phyloP scores from a whole-genome alignment of 2,329 filamentous ascomycete species.

The Colletotrichum orchidophilum region DNA sequence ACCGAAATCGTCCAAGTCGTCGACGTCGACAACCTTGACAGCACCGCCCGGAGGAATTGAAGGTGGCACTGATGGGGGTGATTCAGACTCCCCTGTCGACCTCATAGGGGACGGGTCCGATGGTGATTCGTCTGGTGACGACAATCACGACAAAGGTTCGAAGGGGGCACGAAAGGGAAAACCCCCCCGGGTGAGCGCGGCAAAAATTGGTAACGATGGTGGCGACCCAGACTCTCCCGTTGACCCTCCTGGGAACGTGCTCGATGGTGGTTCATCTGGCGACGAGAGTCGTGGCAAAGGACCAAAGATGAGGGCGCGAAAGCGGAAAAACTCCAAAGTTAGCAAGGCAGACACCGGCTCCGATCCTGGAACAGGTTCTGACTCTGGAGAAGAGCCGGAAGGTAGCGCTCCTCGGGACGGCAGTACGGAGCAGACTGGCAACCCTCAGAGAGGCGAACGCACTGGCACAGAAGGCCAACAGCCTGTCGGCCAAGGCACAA shows the following conservation, averaged over 20 bases:
- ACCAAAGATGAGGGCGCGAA: too few species aligned
- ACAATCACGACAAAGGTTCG: too few species aligned
- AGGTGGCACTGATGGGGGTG: neutral
- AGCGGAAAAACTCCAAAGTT: too few species aligned
- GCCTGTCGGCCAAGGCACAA: neutral
- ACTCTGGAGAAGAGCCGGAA: neutral
- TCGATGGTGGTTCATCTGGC: neutral
- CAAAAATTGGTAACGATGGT: neutral
- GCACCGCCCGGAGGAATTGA: neutral
- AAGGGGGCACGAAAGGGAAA: too few species aligned
- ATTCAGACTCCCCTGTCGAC: neutral
- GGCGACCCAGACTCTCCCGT: neutral
- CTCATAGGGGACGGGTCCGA: neutral
- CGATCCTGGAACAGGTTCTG: neutral
- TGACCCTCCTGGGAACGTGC: too few species aligned
- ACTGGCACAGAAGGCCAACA: neutral
- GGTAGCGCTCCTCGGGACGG: neutral
- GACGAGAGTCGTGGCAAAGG: too few species aligned
- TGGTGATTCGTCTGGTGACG: too few species aligned
- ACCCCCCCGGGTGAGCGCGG: too few species aligned
- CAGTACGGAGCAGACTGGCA: neutral
- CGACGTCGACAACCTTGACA: neutral
- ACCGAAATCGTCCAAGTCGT: neutral
- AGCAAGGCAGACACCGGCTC: too few species aligned
- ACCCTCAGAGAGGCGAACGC: neutral